Evolutionary conservation across 2,329 filamentous ascomycete genomes (phyloP).

Genomic region (Hirsutella rhossiliensis): DNA sequence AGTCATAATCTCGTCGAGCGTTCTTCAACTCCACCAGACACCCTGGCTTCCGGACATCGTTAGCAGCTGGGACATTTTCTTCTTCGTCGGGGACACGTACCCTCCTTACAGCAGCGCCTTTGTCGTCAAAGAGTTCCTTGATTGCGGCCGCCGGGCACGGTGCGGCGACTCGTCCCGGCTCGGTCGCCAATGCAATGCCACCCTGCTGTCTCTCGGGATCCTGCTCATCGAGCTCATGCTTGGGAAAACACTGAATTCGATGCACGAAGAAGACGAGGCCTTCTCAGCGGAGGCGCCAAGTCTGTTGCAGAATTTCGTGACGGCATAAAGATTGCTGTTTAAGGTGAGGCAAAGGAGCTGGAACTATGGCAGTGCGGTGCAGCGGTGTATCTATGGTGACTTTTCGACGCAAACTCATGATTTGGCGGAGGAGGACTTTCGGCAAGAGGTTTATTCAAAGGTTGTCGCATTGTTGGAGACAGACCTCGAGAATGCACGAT

Average conservation of each 20-base stretch:
- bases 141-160: background rate
- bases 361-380: constrained; percentile 10
- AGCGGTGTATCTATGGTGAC: constrained; percentile 6
- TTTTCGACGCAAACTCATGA: constrained; percentile 2
- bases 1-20: constrained; percentile 7
- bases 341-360: background rate
- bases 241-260: constrained; percentile 1
- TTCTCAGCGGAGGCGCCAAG: background rate
- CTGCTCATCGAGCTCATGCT: constrained; percentile 10
- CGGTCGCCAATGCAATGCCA: background rate
- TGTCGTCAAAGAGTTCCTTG: background rate
- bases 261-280: background rate
- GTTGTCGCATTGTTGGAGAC: constrained; percentile 6
- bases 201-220: constrained; percentile 8
- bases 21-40: constrained; percentile 12
- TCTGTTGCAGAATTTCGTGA: background rate
- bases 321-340: background rate
- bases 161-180: background rate
- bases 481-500: constrained; percentile 1
- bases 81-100: background rate
- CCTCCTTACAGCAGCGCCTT: background rate
- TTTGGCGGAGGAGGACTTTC: constrained; percentile 2
- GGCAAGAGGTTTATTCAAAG: constrained; percentile 5
- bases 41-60: constrained; percentile 8
- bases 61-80: background rate